Evolutionary conservation across 768 basidiomycete species (phyloP).

Genomic region (Daedaleopsis nitida): DNA sequence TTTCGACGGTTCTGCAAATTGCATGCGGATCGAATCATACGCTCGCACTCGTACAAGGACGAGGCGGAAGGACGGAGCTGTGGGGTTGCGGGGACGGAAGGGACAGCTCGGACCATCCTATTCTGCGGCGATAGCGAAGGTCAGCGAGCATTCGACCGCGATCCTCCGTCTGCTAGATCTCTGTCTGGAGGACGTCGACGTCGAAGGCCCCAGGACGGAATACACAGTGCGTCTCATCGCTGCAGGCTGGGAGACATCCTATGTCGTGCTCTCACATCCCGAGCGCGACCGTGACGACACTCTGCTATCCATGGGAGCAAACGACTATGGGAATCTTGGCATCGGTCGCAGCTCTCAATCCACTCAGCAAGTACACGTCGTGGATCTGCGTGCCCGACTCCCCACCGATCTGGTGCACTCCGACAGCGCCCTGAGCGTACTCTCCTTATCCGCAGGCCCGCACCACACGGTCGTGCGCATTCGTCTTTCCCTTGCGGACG

Average conservation of each 20-base stretch:
- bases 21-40: slow-evolving; percentile 82
- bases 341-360: slow-evolving; percentile 35
- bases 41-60: slow-evolving; percentile 56
- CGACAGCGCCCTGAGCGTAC: slow-evolving; percentile 7
- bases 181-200: slow-evolving; percentile 35
- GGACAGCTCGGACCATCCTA: slow-evolving; percentile 71
- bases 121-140: slow-evolving; percentile 4
- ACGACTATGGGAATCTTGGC: slow-evolving; percentile 86
- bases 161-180: slow-evolving; percentile 54
- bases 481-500: slow-evolving; percentile 26
- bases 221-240: slow-evolving; percentile 55
- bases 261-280: slow-evolving; percentile 56
- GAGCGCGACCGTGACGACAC: slow-evolving; percentile 45
- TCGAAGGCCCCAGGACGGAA: slow-evolving; percentile 27
- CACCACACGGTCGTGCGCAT: slow-evolving; percentile 68
- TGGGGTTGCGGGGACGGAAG: slow-evolving; percentile 79
- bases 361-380: slow-evolving; percentile 36
- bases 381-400: slow-evolving; percentile 38
- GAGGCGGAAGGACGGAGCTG: slow-evolving; percentile 40
- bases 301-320: slow-evolving; percentile 77
- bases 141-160: slow-evolving; percentile 21
- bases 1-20: slow-evolving; percentile 47
- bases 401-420: neutral
- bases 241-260: slow-evolving; percentile 85
- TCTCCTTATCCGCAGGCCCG: slow-evolving; percentile 56